These are phyloP conservation scores for Aspergillus campestris DNA, from an alignment of 495 filamentous ascomycete species.

Conservation along the genomic window DNA sequence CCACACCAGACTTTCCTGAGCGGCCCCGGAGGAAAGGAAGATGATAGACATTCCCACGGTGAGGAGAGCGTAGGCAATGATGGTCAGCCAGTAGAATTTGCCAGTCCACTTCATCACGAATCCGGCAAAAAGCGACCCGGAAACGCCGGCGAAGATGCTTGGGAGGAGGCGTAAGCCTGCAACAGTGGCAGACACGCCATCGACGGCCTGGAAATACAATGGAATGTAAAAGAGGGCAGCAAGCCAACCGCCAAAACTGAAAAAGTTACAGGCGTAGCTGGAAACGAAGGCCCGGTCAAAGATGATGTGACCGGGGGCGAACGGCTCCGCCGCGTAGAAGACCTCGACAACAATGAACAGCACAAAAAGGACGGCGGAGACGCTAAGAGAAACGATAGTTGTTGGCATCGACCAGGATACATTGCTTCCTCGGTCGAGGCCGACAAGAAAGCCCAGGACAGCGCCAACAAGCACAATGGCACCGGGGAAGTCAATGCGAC, in stretches of 20 bases:
- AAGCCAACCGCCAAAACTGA: conserved; percentile 60
- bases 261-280: conserved; percentile 68
- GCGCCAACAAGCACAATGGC: conserved; percentile 62
- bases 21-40: conserved; percentile 51
- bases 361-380: conserved; percentile 53
- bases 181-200: conserved; percentile 54
- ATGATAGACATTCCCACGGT: conserved; percentile 46
- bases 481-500: conserved; percentile 73
- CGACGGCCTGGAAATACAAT: conserved; percentile 70
- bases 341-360: conserved; percentile 65
- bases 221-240: conserved; percentile 66
- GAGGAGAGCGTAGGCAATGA: conserved; percentile 44
- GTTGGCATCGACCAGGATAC: conserved; percentile 54
- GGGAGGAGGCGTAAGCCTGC: conserved; percentile 64
- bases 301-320: conserved; percentile 73
- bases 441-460: conserved; percentile 63
- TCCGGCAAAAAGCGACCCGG: conserved; percentile 62
- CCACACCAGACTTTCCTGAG: conserved; percentile 31
- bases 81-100: conserved; percentile 68
- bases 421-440: conserved; percentile 73
- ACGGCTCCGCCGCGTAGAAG: conserved; percentile 64
- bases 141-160: conserved; percentile 52
- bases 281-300: conserved; percentile 61
- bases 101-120: conserved; percentile 68
- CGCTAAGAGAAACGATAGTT: conserved; percentile 49